These are phyloP conservation scores for Saccharomyces jurei DNA, from an alignment of 805 yeast species.

Conservation along the genomic window DNA sequence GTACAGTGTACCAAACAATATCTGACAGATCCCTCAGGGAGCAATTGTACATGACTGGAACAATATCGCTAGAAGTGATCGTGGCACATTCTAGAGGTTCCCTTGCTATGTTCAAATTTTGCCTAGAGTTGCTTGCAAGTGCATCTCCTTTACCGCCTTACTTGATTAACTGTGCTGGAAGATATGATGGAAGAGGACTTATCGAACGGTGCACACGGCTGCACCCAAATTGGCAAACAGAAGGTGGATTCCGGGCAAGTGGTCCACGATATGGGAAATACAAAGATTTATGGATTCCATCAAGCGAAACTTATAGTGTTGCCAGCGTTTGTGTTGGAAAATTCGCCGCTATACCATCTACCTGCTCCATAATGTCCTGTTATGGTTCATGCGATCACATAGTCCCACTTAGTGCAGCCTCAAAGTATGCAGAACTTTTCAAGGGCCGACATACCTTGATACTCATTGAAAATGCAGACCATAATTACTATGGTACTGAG, in stretches of 20 bases:
- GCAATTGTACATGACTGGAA: slow-evolving; percentile 12
- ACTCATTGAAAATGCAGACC: slow-evolving; percentile 66
- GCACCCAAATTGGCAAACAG: slow-evolving; percentile 34
- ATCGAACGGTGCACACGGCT: slow-evolving; percentile 31
- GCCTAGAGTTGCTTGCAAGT: neutral
- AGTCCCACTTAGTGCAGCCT: slow-evolving; percentile 57
- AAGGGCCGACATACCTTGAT: slow-evolving; percentile 48
- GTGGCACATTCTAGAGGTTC: slow-evolving; percentile 79
- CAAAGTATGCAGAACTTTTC: slow-evolving; percentile 49
- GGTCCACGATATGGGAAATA: slow-evolving; percentile 47
- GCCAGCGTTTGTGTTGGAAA: slow-evolving; percentile 39
- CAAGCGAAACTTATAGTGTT: slow-evolving; percentile 44
- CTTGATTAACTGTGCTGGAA: slow-evolving; percentile 63
- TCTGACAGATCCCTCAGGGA: slow-evolving; percentile 22
- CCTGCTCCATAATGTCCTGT: slow-evolving; percentile 51
- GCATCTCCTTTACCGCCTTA: slow-evolving; percentile 40
- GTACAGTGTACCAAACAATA: slow-evolving; percentile 34
- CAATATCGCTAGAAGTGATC: slow-evolving; percentile 46
- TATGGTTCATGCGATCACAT: slow-evolving; percentile 65
- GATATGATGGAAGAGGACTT: slow-evolving; percentile 50
- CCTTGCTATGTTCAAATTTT: slow-evolving; percentile 66
- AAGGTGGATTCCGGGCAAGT: slow-evolving; percentile 35
- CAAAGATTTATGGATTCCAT: slow-evolving; percentile 36
- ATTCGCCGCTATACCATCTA: slow-evolving; percentile 36
- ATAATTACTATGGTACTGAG: slow-evolving; percentile 58